phyloP scores from a whole-genome alignment of 2,329 filamentous ascomycete genomes.

The Cladophialophora exuberans region DNA sequence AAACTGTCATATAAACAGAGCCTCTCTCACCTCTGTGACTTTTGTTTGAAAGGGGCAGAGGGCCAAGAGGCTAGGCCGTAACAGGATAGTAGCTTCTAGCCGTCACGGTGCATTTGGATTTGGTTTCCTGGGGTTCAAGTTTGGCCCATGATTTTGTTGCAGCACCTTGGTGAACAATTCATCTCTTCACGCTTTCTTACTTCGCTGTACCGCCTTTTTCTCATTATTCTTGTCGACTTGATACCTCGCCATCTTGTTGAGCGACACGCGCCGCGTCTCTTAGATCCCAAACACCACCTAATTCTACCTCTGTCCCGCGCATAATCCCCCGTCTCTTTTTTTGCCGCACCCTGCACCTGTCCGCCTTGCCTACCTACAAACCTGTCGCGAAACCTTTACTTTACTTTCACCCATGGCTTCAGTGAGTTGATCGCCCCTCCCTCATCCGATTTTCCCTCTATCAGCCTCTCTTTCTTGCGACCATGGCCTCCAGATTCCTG shows the following conservation, averaged over 20 bases:
- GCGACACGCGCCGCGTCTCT: neutral
- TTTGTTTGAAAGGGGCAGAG: neutral
- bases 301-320: slow-evolving; percentile 15
- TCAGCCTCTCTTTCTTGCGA: slow-evolving; percentile 36
- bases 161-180: slow-evolving; percentile 2
- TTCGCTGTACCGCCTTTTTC: slow-evolving; percentile 6
- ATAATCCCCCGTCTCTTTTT: neutral
- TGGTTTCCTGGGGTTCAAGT: slow-evolving; percentile 12
- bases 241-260: neutral
- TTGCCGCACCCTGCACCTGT: slow-evolving; percentile 13
- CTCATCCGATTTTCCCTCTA: slow-evolving; percentile 23
- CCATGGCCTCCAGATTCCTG: slow-evolving; percentile 39
- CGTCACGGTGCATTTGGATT: slow-evolving; percentile 6
- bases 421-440: slow-evolving; percentile 41
- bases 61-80: slow-evolving; percentile 7
- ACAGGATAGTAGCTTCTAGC: slow-evolving; percentile 11
- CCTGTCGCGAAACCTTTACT: slow-evolving; percentile 3
- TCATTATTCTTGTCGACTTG: slow-evolving; percentile 6
- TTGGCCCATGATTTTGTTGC: slow-evolving; percentile 10
- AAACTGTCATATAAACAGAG: neutral
- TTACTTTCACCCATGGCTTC: slow-evolving; percentile 48
- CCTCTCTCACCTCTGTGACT: neutral
- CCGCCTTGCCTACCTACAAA: slow-evolving; percentile 15
- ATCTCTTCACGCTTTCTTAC: neutral
- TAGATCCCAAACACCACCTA: slow-evolving; percentile 3